Evolutionary conservation across 2,329 filamentous ascomycete genomes (phyloP), one percentile per base, ranked within the genome.

Genomic region (Chaetomiaceae sp.): DNA sequence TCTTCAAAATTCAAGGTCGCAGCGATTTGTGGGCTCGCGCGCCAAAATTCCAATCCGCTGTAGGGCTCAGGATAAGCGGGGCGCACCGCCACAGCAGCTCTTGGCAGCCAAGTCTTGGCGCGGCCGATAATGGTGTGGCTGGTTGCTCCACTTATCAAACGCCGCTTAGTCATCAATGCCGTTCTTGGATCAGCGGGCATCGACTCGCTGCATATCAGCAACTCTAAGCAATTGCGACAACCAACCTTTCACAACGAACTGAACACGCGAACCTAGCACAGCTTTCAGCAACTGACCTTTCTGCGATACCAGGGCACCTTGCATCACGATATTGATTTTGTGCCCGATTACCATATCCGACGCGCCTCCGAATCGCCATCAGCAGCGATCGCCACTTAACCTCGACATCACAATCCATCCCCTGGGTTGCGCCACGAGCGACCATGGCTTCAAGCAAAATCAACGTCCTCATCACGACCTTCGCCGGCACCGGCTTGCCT

Each of bases 391-490:
- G 27, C 43, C 44, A 44, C 19, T 31, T 40, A 17, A 19, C 20
- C 7, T 5, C 20, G 37, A 4, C 19, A 17, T 17, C 31, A 43
- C 29, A 20, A 7, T 12, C 38, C 42, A 33, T 8, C 45, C 5
- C 33, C 19, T 20, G 17, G 38, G 17, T 19, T 22, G 29, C 34
- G 23, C 36, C 40, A n/a, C 29, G 9, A 17, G 3, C 7, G 20
- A 7, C n/a, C 14, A 88, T 88, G 84, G 72, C 75, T 36, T 64
- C 76, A 1, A 70, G 69, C 58, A 81, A 75, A 36, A 74, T 95
- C 67, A 96, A 95, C 71, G 78, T 97, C 59, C 82, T 97, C 55
- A 76, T 99, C 57, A 86, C 89, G 62, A 89, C 87, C 57, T 92
- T 97, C 65, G 79, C 86, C 7, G 92, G 92, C 59, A 80, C 95